A percentile compares a stretch with the other conserved stretches of the same genome.
phyloP scores from a whole-genome alignment of 495 filamentous ascomycete genomes.

The Aspergillus campestris region DNA sequence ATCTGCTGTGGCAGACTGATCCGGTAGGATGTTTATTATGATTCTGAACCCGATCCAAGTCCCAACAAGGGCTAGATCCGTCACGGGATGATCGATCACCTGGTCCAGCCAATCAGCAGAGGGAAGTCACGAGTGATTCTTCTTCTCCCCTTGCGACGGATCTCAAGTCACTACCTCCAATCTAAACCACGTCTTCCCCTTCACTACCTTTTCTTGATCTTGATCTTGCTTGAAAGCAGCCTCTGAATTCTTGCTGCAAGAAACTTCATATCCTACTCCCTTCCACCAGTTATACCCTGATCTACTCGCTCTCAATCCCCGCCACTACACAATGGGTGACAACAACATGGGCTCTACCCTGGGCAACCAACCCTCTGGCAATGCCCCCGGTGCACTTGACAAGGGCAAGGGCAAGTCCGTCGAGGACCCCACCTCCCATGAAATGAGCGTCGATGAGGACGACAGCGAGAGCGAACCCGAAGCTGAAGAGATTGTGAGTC shows the following conservation, averaged over 20 bases:
- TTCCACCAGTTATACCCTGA: background rate
- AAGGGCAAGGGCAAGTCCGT: constrained; percentile 56
- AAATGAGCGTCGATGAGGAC: constrained; percentile 61
- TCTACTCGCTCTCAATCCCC: constrained; percentile 3
- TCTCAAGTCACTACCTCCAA: background rate
- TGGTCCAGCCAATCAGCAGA: constrained; percentile 11
- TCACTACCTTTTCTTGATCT: background rate
- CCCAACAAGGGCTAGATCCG: constrained; percentile 4
- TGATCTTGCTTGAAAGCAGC: background rate
- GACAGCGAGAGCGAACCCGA: constrained; percentile 55
- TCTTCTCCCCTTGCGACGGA: constrained; percentile 11
- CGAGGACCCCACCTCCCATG: constrained; percentile 41
- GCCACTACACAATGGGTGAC: constrained; percentile 29
- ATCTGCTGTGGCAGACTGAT: background rate
- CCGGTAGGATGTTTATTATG: constrained; percentile 12
- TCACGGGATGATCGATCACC: constrained; percentile 14
- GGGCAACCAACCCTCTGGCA: constrained; percentile 23
- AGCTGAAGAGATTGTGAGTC: constrained; percentile 52
- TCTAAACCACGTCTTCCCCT: constrained; percentile 3
- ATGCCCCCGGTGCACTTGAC: constrained; percentile 28
- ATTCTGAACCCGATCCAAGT: too few species aligned
- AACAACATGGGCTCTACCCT: constrained; percentile 21
- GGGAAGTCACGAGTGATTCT: background rate
- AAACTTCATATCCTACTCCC: background rate
- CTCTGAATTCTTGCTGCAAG: too few species aligned